These are phyloP conservation scores for Lactifluus pinguis DNA, from an alignment of 768 basidiomycete species.

Conservation along the genomic window DNA sequence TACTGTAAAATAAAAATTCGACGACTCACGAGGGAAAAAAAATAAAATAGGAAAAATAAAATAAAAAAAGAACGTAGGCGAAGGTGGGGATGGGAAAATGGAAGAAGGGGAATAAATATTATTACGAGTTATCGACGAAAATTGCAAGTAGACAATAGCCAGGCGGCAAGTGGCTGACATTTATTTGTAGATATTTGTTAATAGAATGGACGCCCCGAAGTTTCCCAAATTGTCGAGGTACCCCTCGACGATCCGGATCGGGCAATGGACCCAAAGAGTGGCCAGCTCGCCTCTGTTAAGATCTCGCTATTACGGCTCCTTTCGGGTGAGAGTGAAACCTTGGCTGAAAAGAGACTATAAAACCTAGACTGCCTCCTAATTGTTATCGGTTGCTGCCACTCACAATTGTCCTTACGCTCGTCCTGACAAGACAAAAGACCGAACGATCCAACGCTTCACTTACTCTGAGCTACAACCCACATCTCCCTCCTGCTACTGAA, in stretches of 20 bases:
- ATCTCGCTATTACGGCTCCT: constrained; percentile 18
- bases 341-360: constrained; percentile 8
- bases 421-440: constrained; percentile 18
- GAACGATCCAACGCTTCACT: not conserved
- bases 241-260: constrained; percentile 19
- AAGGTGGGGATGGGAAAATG: constrained; percentile 15
- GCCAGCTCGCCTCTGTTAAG: not conserved
- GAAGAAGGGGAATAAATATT: constrained; percentile 16
- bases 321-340: constrained; percentile 8
- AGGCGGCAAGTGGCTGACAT: constrained; percentile 19
- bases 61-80: constrained; percentile 2
- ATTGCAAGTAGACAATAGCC: constrained; percentile 16
- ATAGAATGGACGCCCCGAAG: constrained; percentile 12
- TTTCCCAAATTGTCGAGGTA: not conserved
- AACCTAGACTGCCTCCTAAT: constrained; percentile 15
- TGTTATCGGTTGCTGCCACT: constrained; percentile 19
- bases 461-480: constrained; percentile 13
- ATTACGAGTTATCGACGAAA: not conserved
- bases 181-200: constrained; percentile 12
- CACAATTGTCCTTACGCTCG: constrained; percentile 19
- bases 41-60: not conserved
- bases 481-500: constrained; percentile 19
- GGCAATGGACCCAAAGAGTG: not conserved
- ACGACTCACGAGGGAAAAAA: constrained; percentile 17
- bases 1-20: not conserved